Conservation (phyloP, 768 basidiomycete genomes). For the Boletus bicolor region DNA sequence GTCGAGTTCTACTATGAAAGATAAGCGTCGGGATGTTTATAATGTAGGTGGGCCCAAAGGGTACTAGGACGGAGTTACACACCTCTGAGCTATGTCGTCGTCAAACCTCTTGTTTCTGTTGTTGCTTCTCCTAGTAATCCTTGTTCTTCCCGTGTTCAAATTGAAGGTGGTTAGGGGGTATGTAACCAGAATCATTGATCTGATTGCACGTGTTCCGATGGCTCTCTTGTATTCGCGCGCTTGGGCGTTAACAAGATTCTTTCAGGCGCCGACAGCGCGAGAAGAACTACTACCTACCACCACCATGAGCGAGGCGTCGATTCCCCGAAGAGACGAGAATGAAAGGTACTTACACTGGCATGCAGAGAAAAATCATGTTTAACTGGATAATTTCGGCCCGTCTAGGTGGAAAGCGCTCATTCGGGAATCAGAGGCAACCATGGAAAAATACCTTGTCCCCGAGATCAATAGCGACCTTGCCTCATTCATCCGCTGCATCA, state of each 20-base stretch:
- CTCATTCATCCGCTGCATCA: slow-evolving; percentile 42
- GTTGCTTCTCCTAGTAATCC: slow-evolving; percentile 9
- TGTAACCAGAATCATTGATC: neutral
- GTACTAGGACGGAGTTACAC: neutral
- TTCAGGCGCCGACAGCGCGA: slow-evolving; percentile 6
- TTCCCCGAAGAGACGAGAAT: neutral
- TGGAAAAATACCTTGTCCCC: slow-evolving; percentile 11
- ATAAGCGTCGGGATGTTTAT: slow-evolving; percentile 9
- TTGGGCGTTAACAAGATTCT: slow-evolving; percentile 4
- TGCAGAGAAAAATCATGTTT: neutral
- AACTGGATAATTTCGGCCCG: neutral
- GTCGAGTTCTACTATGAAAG: neutral
- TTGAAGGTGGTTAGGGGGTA: neutral
- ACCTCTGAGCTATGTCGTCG: slow-evolving; percentile 9
- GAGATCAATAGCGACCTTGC: slow-evolving; percentile 31
- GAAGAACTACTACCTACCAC: slow-evolving; percentile 1
- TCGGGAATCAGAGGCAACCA: slow-evolving; percentile 7
- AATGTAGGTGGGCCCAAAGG: neutral
- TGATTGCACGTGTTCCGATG: slow-evolving; percentile 16
- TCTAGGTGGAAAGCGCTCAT: slow-evolving; percentile 18
- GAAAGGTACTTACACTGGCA: slow-evolving; percentile 15
- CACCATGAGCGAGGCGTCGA: slow-evolving; percentile 5
- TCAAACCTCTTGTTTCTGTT: slow-evolving; percentile 16
- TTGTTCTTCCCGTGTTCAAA: neutral
- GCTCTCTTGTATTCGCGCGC: neutral